Base-by-base conservation (phyloP, 2,329 filamentous ascomycete genomes). In the Phialocephala subalpina region DNA sequence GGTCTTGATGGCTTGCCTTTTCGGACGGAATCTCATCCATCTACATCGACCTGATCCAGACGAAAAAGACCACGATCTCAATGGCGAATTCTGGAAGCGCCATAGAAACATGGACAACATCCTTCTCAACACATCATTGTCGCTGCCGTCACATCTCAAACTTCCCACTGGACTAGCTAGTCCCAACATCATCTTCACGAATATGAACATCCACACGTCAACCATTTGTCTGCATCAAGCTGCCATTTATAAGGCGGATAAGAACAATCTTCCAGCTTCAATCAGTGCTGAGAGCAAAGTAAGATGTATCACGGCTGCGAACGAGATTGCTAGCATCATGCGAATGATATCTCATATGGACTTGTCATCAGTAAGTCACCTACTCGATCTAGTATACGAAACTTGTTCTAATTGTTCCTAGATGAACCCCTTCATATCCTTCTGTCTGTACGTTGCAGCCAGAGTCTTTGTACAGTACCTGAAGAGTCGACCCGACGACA, bases 171-270 rank as follows among this genome's bases (percentile, higher is more conserved):
- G 93, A 0, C 81, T 97, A 38, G 81, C 84, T 18, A 91, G 94
- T 74, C 86, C 94, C 3, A 98, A 97, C 70, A 89, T 95, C 62
- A 89, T 98, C 4, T 98, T 97, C 77, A 89, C 92, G 64, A 98
- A 98, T 74, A 97, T 99, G 93, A 94, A 92, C 76, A 93, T 99
- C 36, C 94, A 98, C 77, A 97, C 96, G 0, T 97, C 94, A 0
- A 94, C 93, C 1, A 98, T 99, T 62, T 98, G 95, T 77, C 82
- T 99, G n/a, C 96, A 99, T 75, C 96, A 99, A 80, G 96, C 95
- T 2, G 96, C 96, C 29, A 98, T 99, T 22, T 97, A 95, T 84
- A 98, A 97, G 77, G 94, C 94, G 0, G 95, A 98, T 74, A 96
- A 94, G 80, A 91, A 97, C 78, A 87, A 89, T 61, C 82, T 97